Conservation (phyloP, 176 grass and related monocot species). For the Phoenix roebelenii region DNA sequence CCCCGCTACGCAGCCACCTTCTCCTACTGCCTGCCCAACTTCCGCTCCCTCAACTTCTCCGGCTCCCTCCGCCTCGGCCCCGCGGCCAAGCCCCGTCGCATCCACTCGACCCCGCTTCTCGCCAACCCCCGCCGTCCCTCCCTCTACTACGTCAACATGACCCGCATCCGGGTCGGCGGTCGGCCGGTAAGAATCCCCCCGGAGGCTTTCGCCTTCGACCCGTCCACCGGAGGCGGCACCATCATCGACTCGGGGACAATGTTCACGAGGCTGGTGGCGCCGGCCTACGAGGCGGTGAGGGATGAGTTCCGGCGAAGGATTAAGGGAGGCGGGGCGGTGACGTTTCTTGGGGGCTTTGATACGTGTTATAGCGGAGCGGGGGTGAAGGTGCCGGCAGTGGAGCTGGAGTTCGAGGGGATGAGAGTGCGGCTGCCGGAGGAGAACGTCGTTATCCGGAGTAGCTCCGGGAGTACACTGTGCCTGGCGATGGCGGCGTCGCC, state of each 20-base stretch:
- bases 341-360: slow-evolving; percentile 83
- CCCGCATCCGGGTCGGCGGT: slow-evolving; percentile 50
- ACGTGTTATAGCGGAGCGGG: slow-evolving; percentile 70
- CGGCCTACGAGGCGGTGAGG: slow-evolving; percentile 64
- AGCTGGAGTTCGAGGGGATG: slow-evolving; percentile 49
- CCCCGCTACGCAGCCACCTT: slow-evolving; percentile 59
- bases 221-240: slow-evolving; percentile 53
- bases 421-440: slow-evolving; percentile 66
- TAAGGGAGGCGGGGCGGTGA: slow-evolving; percentile 49
- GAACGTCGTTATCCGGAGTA: slow-evolving; percentile 87
- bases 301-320: slow-evolving; percentile 81
- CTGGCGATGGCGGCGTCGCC: slow-evolving; percentile 90
- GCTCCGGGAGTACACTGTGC: slow-evolving; percentile 61
- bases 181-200: slow-evolving; percentile 25
- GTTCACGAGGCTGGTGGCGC: slow-evolving; percentile 72
- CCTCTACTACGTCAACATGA: slow-evolving; percentile 90
- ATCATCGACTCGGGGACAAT: slow-evolving; percentile 86
- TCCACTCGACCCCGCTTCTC: slow-evolving; percentile 52
- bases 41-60: slow-evolving; percentile 86
- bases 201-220: slow-evolving; percentile 64
- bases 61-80: slow-evolving; percentile 77
- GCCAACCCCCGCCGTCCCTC: slow-evolving; percentile 76
- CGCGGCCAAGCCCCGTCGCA: slow-evolving; percentile 38
- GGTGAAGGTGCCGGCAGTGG: slow-evolving; percentile 52
- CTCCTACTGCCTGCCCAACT: slow-evolving; percentile 93